Evolutionary conservation across 495 filamentous ascomycete genomes (phyloP), one percentile per base, ranked within the genome.

Genomic region (Copromyces sp.): DNA sequence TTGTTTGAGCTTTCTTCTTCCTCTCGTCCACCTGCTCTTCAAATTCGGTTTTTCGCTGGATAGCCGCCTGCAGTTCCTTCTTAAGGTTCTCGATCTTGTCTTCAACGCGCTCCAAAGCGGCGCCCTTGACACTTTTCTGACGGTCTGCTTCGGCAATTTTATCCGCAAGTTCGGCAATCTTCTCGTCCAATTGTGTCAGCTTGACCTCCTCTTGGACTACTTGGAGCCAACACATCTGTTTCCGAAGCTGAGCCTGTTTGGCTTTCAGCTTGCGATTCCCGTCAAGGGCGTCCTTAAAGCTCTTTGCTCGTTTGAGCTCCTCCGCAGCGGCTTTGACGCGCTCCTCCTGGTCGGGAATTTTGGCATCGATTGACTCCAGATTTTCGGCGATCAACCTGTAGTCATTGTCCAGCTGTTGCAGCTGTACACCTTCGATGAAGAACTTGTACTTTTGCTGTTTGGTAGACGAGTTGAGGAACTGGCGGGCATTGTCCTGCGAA

Each of bases 371-470:
- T 17, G 83, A 77, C 35, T 88, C 85, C 29, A 86, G 73, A 20
- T 78, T 83, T 38, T 85, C 83, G 59, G 83, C 89, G 24, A 98
- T 88, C 44, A 96, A 80, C 61, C 89, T 86, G 80, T 99, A 99
- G 77, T 98, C 96, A 73, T 93, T 89, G 79, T 97, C 93, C 14
- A 99, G 85, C 75, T 94, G 90, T 78, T 98, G 93, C 3, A 99
- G 85, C 78, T 98, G 94, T 6, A 97, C 95, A 32, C 95, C 95
- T 79, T 97, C 93, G 70, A 97, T 89, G 78, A 98, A 99, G 75
- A 97, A 97, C 75, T 93, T 95, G 85, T 98, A 99, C 78, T 98
- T 99, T 69, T 95, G 89, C 5, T 85, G 82, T 5, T 94, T 87
- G 29, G 87, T 91, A 29, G 96, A 95, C 32, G 89, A 86, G 79